Percentiles rank a stretch among this genome's conserved stretches.
phyloP scores from a whole-genome alignment of 2,329 filamentous ascomycete species.

The Albifimbria verrucaria region DNA sequence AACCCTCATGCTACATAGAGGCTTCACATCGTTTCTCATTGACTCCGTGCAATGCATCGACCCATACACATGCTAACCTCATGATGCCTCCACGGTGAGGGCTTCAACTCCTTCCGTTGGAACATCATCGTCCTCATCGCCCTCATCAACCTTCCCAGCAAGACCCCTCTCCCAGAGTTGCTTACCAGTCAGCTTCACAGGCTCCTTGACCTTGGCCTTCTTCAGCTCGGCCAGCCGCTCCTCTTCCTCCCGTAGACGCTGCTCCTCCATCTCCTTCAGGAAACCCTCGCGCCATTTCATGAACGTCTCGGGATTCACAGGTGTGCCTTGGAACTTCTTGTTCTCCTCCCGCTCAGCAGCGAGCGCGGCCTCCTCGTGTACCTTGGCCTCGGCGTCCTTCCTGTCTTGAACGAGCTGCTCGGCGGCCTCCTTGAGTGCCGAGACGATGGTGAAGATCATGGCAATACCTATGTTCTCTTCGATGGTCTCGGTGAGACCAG shows the following conservation, averaged over 20 bases:
- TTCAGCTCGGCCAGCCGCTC: slow-evolving; percentile 80
- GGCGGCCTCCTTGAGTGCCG: slow-evolving; percentile 83
- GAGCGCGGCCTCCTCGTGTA: slow-evolving; percentile 49
- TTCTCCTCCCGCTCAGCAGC: slow-evolving; percentile 87
- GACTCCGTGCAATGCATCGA: slow-evolving; percentile 23
- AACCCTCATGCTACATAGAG: too few species aligned
- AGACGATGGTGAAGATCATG: slow-evolving; percentile 92
- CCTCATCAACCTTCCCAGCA: slow-evolving; percentile 62
- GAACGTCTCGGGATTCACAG: slow-evolving; percentile 85
- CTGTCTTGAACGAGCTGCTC: slow-evolving; percentile 79
- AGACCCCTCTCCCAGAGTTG: slow-evolving; percentile 78
- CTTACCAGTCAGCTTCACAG: slow-evolving; percentile 67
- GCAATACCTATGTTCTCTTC: slow-evolving; percentile 95
- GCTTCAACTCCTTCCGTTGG: slow-evolving; percentile 62
- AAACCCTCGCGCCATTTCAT: slow-evolving; percentile 79
- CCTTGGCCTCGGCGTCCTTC: slow-evolving; percentile 59
- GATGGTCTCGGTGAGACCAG: slow-evolving; percentile 68
- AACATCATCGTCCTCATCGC: slow-evolving; percentile 62
- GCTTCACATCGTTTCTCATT: too few species aligned
- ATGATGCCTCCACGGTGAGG: slow-evolving; percentile 62
- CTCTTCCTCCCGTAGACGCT: slow-evolving; percentile 64
- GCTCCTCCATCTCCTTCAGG: slow-evolving; percentile 74
- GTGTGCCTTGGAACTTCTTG: slow-evolving; percentile 88
- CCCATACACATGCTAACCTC: slow-evolving; percentile 2
- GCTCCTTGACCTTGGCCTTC: slow-evolving; percentile 72